phyloP scores from a whole-genome alignment of 345 rosid species.

The Psidium friedrichsthalianum region DNA sequence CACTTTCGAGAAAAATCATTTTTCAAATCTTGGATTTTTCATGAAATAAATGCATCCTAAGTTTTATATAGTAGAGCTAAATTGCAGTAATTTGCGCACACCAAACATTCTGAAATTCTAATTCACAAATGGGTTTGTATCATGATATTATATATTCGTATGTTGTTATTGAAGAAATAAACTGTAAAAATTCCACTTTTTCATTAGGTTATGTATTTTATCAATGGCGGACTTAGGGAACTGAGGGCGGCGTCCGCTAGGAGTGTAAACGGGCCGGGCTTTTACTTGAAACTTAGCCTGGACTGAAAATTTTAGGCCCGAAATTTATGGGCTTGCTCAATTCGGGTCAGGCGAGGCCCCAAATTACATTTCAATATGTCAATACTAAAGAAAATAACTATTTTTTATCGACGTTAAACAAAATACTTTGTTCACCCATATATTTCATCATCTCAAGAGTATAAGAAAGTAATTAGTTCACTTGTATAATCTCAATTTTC shows the following conservation, averaged over 20 bases:
- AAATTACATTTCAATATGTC: background rate
- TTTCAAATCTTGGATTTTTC: too few relatives aligned
- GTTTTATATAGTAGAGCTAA: background rate
- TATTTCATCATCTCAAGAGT: background rate
- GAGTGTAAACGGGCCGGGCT: background rate
- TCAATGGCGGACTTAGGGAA: background rate
- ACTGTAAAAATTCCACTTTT: background rate
- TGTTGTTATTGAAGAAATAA: background rate
- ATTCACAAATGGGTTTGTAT: background rate
- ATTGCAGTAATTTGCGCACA: background rate
- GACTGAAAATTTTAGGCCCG: background rate
- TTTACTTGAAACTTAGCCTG: background rate
- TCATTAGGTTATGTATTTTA: background rate
- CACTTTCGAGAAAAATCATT: too few relatives aligned
- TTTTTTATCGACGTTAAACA: background rate
- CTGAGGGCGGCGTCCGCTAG: background rate
- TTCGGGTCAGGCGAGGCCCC: background rate
- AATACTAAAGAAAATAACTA: too few relatives aligned
- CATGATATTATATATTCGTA: background rate
- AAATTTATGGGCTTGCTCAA: background rate
- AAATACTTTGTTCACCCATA: background rate
- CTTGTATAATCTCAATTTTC: background rate
- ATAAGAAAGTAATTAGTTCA: background rate
- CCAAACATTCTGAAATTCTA: background rate
- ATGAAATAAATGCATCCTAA: too few relatives aligned